Evolutionary conservation across 192 early-diverging fungal species (phyloP), one percentile per base, ranked within the genome.

Genomic region (Coemansia sp.): DNA sequence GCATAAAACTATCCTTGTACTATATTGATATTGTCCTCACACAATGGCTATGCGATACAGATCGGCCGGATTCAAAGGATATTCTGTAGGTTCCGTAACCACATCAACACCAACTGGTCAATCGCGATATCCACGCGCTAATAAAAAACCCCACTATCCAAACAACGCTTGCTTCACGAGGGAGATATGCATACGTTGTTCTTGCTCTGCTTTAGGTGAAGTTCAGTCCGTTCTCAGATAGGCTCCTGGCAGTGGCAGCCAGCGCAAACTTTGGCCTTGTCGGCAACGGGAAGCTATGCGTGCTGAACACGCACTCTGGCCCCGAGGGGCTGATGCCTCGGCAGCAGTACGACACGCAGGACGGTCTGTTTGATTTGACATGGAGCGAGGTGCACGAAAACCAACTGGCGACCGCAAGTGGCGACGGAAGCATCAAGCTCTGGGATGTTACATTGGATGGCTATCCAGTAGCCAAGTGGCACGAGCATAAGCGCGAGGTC

Each of bases 341-440:
- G 14, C 60, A 62, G 60, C 94, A 92, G 41, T 99, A 89, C 73
- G 97, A 98, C 68, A 97, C 96, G 4, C 95, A 98, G 81, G 98
- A 99, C 74, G 96, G 95, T 8, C 75, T 98, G 8, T 99, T 94
- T 77, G 98, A 99, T 78, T 75, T 91, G 38, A 88, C 91, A 35
- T 99, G 98, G 98, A 96, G 91, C 75, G 98, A 99, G 76, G 64
- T 88, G 15, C 93, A 99, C 73, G 96, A 99, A 73, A 93, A 96
- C 76, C 98, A 99, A 64, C 60, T 99, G 26, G 89, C 91, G 0
- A 94, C 93, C 15, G 87, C 89, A 33, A 92, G 92, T 69, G 98
- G 98, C 46, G 98, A 99, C 71, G 98, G 98, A 41, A 92, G 90
- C 64, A 88, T 99, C 45, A 97, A 94, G 70, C 85, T 99, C 48